Percentiles rank a stretch among this genome's conserved stretches.
phyloP scores from a whole-genome alignment of 2,329 filamentous ascomycete genomes.

The Ascochyta clinopodiicola region DNA sequence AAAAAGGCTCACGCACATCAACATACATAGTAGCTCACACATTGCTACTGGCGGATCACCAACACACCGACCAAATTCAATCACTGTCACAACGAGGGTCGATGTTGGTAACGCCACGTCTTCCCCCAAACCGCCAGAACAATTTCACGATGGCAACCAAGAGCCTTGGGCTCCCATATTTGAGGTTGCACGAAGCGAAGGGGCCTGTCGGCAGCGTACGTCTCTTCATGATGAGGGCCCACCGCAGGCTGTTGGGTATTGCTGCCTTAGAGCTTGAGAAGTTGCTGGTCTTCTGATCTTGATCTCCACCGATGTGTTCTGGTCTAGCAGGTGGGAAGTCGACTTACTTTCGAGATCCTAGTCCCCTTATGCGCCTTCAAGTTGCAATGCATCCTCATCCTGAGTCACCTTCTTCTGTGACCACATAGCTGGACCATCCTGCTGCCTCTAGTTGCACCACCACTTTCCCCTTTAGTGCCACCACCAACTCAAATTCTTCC shows the following conservation, averaged over 20 bases:
- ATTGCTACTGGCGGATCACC: background rate
- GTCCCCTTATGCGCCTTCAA: background rate
- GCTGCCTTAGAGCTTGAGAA: background rate
- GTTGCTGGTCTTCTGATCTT: background rate
- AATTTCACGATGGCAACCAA: conserved; percentile 18
- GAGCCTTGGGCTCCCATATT: conserved; percentile 23
- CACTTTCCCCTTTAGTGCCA: conserved; percentile 25
- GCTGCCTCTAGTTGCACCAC: conserved; percentile 28
- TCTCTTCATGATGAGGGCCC: background rate
- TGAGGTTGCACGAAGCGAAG: conserved; percentile 21
- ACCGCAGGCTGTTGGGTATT: background rate
- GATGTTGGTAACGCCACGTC: conserved; percentile 15
- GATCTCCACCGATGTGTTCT: background rate
- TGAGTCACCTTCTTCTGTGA: background rate
- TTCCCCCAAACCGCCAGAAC: background rate
- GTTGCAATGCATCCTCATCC: background rate
- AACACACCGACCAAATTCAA: conserved; percentile 8
- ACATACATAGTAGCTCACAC: background rate
- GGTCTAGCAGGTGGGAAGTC: background rate
- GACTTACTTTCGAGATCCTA: background rate
- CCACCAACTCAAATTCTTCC: conserved; percentile 30
- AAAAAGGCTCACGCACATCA: conserved; percentile 17
- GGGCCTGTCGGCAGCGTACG: background rate
- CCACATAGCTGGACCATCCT: conserved; percentile 37
- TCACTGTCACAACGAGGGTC: conserved; percentile 31